Evolutionary conservation across 176 grass and related monocot species (phyloP), one percentile per base, ranked within the genome.

Genomic region (Oryza rufipogon): DNA sequence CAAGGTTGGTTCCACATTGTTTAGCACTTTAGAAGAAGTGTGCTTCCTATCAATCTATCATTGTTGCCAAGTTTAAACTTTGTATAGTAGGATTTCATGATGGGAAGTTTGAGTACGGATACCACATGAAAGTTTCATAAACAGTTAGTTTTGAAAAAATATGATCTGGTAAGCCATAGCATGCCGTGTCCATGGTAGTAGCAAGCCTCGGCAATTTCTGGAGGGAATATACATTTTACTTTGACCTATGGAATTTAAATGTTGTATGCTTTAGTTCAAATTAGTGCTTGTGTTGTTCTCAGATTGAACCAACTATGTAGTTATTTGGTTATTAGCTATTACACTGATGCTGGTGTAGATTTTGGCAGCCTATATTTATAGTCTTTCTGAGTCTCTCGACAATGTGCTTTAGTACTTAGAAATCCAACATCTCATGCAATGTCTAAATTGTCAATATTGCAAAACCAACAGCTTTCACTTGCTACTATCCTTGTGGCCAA

Each of bases 291-390:
- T 49, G 72, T 79, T 20, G 36, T 82, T 82, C 39, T 77, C 19
- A 77, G 15, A 73, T 34, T 49, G n/a, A 64, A 36, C 13, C 42
- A 71, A 85, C 45, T 81, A 22, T 86, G 17, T 49, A 73, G 42
- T 65, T 66, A 71, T 33, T 81, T 71, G 5, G n/a, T 73, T 56
- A 61, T 49, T 49, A 44, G 42, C 10, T 44, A 49, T 12, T 48
- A 23, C 20, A 47, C 23, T 63, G 42, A 82, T 7, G 9, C 17
- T 61, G 9, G 12, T 65, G 19, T 69, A 68, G 17, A 3, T 75
- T 68, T 68, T 46, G 10, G 34, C 44, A 60, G 13, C 48, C 36
- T 69, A 36, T 49, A 58, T 49, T 7, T 80, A 11, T 13, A 60
- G 0, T 54, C 39, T 69, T 71, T 66, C 41, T 30, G 6, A 45